phyloP scores from a whole-genome alignment of 2,329 filamentous ascomycete species.

The Fusarium zealandicum region DNA sequence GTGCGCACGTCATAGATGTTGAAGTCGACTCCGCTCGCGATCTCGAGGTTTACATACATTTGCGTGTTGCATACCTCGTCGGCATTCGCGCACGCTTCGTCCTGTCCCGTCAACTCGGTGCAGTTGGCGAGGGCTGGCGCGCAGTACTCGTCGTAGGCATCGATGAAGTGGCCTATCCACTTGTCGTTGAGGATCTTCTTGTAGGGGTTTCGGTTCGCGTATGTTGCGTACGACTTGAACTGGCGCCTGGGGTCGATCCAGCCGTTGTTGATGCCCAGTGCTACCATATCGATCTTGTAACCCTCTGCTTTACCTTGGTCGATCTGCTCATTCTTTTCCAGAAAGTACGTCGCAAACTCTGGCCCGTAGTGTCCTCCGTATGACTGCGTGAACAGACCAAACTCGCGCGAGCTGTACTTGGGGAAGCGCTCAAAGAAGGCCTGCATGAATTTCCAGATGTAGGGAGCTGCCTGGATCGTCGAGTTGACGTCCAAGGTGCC shows the following conservation, averaged over 20 bases:
- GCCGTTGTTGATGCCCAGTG: conserved; percentile 64
- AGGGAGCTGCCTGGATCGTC: conserved; percentile 42
- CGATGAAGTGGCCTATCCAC: conserved; percentile 32
- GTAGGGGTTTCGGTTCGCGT: conserved; percentile 46
- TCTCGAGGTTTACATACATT: conserved; percentile 38
- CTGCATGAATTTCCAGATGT: conserved; percentile 64
- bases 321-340: conserved; percentile 64
- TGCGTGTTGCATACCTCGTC: conserved; percentile 39
- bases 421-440: conserved; percentile 70
- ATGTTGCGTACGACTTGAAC: conserved; percentile 45
- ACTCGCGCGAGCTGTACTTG: conserved; percentile 64
- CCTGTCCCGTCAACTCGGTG: conserved; percentile 31
- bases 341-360: conserved; percentile 61
- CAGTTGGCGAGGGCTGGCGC: conserved; percentile 36
- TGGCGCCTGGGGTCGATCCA: conserved; percentile 57
- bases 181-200: conserved; percentile 40
- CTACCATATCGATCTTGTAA: conserved; percentile 56
- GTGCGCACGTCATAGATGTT: conserved; percentile 58
- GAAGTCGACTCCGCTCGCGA: conserved; percentile 44
- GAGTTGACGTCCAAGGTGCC: conserved; percentile 42
- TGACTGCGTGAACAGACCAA: conserved; percentile 61
- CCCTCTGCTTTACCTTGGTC: conserved; percentile 49
- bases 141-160: conserved; percentile 42
- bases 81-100: conserved; percentile 40
- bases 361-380: conserved; percentile 68